phyloP scores from a whole-genome alignment of 2,329 filamentous ascomycete species.

The Colletotrichum lini region DNA sequence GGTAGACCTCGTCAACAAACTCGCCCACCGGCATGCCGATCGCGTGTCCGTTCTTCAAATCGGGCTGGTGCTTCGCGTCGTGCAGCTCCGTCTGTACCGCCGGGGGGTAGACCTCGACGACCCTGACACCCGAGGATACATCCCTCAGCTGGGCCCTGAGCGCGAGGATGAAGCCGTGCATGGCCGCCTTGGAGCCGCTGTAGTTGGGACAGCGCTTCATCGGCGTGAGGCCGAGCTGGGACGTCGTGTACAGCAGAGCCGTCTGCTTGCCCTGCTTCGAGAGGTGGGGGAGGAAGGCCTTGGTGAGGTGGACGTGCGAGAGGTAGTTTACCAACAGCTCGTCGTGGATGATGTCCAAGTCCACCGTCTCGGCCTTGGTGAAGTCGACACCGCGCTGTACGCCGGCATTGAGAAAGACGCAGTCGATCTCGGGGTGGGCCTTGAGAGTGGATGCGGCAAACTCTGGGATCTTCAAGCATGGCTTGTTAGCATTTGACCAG shows the following conservation, averaged over 20 bases:
- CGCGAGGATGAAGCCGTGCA: slow-evolving; percentile 48
- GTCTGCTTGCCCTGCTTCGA: slow-evolving; percentile 38
- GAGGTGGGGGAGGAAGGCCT: slow-evolving; percentile 49
- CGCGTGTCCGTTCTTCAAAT: slow-evolving; percentile 24
- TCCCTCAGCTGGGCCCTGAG: slow-evolving; percentile 43
- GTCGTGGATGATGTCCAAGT: slow-evolving; percentile 48
- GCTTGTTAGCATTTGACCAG: background rate
- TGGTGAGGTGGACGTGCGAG: slow-evolving; percentile 47
- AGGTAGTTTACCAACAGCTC: slow-evolving; percentile 50
- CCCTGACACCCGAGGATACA: slow-evolving; percentile 34
- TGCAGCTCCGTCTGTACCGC: slow-evolving; percentile 46
- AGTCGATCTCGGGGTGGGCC: slow-evolving; percentile 66
- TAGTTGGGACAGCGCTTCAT: slow-evolving; percentile 46
- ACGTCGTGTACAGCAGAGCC: slow-evolving; percentile 44
- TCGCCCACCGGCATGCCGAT: slow-evolving; percentile 55
- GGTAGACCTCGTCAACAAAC: slow-evolving; percentile 62
- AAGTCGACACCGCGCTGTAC: slow-evolving; percentile 65
- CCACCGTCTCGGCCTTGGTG: slow-evolving; percentile 46
- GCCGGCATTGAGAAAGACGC: slow-evolving; percentile 70
- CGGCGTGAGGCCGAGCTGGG: slow-evolving; percentile 36
- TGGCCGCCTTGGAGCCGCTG: slow-evolving; percentile 48
- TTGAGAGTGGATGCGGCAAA: slow-evolving; percentile 45
- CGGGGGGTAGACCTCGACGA: slow-evolving; percentile 49
- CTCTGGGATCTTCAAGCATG: background rate
- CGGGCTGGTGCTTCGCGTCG: slow-evolving; percentile 18